Conservation (phyloP, 148 eudicot genomes). For the Silene conica region DNA sequence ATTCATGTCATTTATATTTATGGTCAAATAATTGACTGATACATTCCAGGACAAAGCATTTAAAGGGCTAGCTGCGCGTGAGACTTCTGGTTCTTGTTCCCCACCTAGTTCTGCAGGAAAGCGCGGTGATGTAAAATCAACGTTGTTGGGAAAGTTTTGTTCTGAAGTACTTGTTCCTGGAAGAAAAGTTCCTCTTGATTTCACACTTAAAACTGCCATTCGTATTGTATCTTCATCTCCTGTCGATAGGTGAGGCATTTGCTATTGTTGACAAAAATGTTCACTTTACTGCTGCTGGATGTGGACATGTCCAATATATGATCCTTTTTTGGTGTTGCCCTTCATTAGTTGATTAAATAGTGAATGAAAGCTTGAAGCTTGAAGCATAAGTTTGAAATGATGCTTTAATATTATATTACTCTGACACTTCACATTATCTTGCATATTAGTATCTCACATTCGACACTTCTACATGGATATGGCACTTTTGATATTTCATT, state of each 20-base stretch:
- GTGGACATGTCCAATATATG: too few relatives aligned
- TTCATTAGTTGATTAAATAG: too few relatives aligned
- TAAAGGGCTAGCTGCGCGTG: conserved; percentile 64
- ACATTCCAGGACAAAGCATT: conserved; percentile 68
- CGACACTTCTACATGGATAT: too few relatives aligned
- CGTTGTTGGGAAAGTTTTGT: conserved; percentile 34
- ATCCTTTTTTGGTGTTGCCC: too few relatives aligned
- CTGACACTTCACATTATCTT: too few relatives aligned
- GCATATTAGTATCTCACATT: too few relatives aligned
- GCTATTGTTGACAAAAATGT: neutral
- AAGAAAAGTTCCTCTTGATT: conserved; percentile 64
- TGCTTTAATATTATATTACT: too few relatives aligned
- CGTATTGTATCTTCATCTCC: conserved; percentile 73
- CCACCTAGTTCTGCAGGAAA: conserved; percentile 39
- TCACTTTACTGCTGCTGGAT: too few relatives aligned
- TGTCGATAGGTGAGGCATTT: conserved; percentile 59
- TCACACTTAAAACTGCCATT: conserved; percentile 75
- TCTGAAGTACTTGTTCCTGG: conserved; percentile 56
- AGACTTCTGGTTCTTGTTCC: conserved; percentile 43
- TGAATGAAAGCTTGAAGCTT: too few relatives aligned
- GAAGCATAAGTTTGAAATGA: too few relatives aligned
- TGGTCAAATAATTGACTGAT: conserved; percentile 2
- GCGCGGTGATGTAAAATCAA: conserved; percentile 28
- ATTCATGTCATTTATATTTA: neutral
- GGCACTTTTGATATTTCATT: too few relatives aligned